Evolutionary conservation across 768 basidiomycete genomes (phyloP), one percentile per base, ranked within the genome.

Genomic region (Psilocybe azurescens): DNA sequence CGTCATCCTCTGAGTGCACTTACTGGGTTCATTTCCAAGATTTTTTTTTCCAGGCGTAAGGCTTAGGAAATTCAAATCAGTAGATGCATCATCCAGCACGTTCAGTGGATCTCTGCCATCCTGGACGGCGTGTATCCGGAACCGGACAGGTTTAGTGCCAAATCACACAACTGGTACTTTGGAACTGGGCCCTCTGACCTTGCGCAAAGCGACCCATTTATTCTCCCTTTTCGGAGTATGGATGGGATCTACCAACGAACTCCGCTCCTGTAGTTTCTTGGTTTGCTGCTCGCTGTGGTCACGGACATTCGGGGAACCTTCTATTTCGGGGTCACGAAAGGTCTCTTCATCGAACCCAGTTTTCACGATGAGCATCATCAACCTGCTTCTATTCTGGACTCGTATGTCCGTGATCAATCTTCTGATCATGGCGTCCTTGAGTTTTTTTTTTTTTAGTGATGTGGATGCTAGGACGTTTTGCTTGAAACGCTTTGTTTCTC

Each of bases 351-450:
- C 75, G 76, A 74, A 75, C 74, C 74, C 73, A 75, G 74, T 69
- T 71, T 74, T 79, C 77, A 77, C 76, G 78, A 79, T 77, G 77
- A 80, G 77, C 64, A 74, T 78, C 78, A 61, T 79, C 78, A 76
- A 74, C 81, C 83, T 85, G 84, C 83, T 79, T 80, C 68, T 67
- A 72, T 79, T 78, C 80, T 79, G 81, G 81, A 81, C 75, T 80
- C 74, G 74, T 74, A 74, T 70, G 71, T 70, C 75, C 28, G 74
- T 79, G 75, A 70, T 72, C 75, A 60, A 33, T 48, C 20, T 73
- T 69, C 67, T 73, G 75, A 69, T 76, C 75, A 70, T 69, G 73
- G 69, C 63, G 66, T 65, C 60, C 65, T 63, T 64, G 60, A 24
- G 24, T 24, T 24, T 24, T 24, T 24, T 24, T 24, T 24, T 30